Percentiles rank a stretch among this genome's conserved stretches.
phyloP scores from a whole-genome alignment of 805 yeast genomes.

The Lachancea dasiensis region DNA sequence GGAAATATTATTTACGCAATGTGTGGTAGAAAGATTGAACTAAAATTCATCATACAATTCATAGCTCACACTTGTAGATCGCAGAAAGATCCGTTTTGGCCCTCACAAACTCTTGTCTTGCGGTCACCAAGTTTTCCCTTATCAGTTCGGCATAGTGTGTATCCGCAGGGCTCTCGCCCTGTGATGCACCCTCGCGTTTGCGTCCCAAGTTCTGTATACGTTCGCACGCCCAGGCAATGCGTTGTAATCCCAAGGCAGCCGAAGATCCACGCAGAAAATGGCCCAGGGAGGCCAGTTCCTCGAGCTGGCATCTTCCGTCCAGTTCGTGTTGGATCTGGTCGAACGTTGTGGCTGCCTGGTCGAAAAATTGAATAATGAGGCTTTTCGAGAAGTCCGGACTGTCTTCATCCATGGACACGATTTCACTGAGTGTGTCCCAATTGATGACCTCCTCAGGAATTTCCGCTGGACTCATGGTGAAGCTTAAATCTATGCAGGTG shows the following conservation, averaged over 20 bases:
- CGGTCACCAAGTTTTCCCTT: constrained; percentile 42
- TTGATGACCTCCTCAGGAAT: constrained; percentile 61
- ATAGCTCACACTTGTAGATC: constrained; percentile 37
- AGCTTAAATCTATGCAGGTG: too few relatives aligned
- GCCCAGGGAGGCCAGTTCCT: constrained; percentile 66
- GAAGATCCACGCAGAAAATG: constrained; percentile 95
- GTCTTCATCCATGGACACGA: constrained; percentile 93
- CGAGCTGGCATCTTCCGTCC: constrained; percentile 40
- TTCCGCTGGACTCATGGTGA: constrained; percentile 4
- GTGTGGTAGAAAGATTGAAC: background rate
- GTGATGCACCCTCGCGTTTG: constrained; percentile 32
- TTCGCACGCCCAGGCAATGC: constrained; percentile 84
- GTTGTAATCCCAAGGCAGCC: constrained; percentile 81
- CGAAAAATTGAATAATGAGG: constrained; percentile 76
- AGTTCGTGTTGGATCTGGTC: constrained; percentile 51
- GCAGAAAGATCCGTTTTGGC: constrained; percentile 42
- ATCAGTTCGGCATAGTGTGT: constrained; percentile 39
- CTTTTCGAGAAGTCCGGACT: constrained; percentile 83
- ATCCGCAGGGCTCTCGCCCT: constrained; percentile 26
- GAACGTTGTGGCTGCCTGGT: constrained; percentile 81
- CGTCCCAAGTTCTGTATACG: constrained; percentile 84
- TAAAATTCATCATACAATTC: constrained; percentile 2
- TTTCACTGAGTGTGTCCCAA: constrained; percentile 83
- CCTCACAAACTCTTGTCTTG: constrained; percentile 41
- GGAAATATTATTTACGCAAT: background rate